Base-by-base conservation (phyloP, 2,329 filamentous ascomycete species). In the Xylaria sp. region DNA sequence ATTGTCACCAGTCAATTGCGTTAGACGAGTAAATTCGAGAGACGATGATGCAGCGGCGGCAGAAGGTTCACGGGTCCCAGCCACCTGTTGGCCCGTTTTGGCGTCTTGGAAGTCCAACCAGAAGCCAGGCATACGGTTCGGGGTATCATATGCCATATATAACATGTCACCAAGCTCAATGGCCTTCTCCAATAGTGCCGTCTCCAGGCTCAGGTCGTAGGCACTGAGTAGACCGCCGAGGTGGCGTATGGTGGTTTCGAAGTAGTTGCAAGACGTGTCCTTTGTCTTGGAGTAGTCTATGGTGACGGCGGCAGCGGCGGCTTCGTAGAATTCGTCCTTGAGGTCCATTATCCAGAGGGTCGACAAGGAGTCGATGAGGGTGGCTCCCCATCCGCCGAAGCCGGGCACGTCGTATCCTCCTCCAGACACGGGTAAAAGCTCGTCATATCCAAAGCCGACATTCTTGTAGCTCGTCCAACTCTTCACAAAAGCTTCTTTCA, bases 21-120 rank as follows among this genome's bases (percentile, higher is more conserved):
- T 85, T 53, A 93, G 80, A 8, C 91, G 84, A 3, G 89, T 92
- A 76, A 93, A 92, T 75, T 94, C 91, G 70, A 93, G 79, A 3
- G 86, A 88, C 53, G 93, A 82, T 3, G 90, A 92, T 16, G 90
- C 90, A 1, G 80, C 78, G 1, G 78, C 76, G 0, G 82, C 80
- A 2, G 80, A 79, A 1, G 79, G 77, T 48, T 82, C 81, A 66
- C 77, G 76, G 18, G 74, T 76, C 4, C 79, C 81, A 1, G 81
- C 79, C 2, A 73, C 59, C 48, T 80, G 80, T 1, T 66, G 63
- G 0, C 81, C 81, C 2, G 72, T 58, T 54, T 78, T 78, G n/a
- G 81, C 81, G 6, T 80, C 72, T 2, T 76, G 68, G 57, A 75
- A 93, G 77, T 81, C 90, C 84, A 70, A 86, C 88, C 74, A 91